Evolutionary conservation across 768 basidiomycete genomes (phyloP).

Genomic region (Saitozyma sp.): DNA sequence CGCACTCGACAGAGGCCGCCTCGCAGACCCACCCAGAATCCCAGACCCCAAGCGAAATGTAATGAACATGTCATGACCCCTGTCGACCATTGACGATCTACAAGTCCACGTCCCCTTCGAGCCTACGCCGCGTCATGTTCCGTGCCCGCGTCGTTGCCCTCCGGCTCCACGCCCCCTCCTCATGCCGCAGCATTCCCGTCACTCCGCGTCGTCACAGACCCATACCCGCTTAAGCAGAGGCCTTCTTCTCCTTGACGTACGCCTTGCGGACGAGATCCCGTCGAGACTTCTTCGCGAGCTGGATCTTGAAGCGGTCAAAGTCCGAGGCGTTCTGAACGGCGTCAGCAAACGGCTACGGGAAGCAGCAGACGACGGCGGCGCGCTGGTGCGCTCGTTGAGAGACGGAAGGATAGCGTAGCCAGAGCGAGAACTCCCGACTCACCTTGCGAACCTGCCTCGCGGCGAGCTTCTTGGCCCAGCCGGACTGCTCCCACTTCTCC

Average conservation of each 20-base stretch:
- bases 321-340: slow-evolving; percentile 64
- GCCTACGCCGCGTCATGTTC: not conserved
- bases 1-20: too few relatives aligned
- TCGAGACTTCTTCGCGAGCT: slow-evolving; percentile 84
- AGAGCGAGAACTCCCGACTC: slow-evolving; percentile 5
- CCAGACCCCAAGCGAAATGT: not conserved
- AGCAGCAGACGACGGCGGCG: not conserved
- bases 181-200: not conserved
- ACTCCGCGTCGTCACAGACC: not conserved
- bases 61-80: slow-evolving; percentile 5
- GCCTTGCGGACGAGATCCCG: slow-evolving; percentile 60
- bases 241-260: slow-evolving; percentile 55
- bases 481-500: slow-evolving; percentile 83
- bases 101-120: not conserved
- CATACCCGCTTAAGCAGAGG: slow-evolving; percentile 37
- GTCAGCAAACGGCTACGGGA: slow-evolving; percentile 6
- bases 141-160: not conserved
- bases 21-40: too few relatives aligned
- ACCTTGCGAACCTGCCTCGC: slow-evolving; percentile 69
- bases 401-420: not conserved
- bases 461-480: slow-evolving; percentile 84
- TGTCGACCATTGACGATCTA: not conserved
- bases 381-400: not conserved
- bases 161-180: not conserved
- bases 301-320: slow-evolving; percentile 85